phyloP scores from a whole-genome alignment of 78 protist genomes.

The Monocercomonoides exilis region DNA sequence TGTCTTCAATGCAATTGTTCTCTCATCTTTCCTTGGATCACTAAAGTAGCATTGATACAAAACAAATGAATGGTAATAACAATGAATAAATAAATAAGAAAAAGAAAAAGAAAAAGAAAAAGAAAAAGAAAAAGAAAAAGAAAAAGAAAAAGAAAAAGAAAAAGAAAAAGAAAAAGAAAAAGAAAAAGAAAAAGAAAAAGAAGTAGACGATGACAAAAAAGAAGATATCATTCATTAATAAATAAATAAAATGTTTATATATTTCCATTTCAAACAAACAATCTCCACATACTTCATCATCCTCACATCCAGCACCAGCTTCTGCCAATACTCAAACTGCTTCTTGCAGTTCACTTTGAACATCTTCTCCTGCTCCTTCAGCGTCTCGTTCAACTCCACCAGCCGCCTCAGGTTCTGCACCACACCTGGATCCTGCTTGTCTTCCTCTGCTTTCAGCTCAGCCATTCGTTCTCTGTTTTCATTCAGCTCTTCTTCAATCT shows the following conservation, averaged over 20 bases:
- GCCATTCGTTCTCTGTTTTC: not conserved
- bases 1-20: not conserved
- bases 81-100: too few relatives aligned
- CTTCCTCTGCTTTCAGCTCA: not conserved
- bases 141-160: too few relatives aligned
- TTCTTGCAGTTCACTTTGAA: not conserved
- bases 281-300: not conserved
- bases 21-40: not conserved
- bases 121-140: too few relatives aligned
- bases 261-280: too few relatives aligned
- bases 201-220: too few relatives aligned
- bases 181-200: too few relatives aligned
- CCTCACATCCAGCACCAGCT: not conserved
- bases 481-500: not conserved
- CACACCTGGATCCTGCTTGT: not conserved
- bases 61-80: too few relatives aligned
- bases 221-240: too few relatives aligned
- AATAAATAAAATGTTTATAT: too few relatives aligned
- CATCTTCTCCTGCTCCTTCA: conserved; percentile 1
- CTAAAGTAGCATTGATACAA: not conserved
- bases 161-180: too few relatives aligned
- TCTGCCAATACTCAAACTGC: not conserved
- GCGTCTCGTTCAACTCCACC: not conserved
- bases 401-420: not conserved
- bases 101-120: too few relatives aligned